A percentile compares a stretch with the other conserved stretches of the same genome.
Conservation (phyloP, 2,329 filamentous ascomycete genomes). For the Aplosporella prunicola region DNA sequence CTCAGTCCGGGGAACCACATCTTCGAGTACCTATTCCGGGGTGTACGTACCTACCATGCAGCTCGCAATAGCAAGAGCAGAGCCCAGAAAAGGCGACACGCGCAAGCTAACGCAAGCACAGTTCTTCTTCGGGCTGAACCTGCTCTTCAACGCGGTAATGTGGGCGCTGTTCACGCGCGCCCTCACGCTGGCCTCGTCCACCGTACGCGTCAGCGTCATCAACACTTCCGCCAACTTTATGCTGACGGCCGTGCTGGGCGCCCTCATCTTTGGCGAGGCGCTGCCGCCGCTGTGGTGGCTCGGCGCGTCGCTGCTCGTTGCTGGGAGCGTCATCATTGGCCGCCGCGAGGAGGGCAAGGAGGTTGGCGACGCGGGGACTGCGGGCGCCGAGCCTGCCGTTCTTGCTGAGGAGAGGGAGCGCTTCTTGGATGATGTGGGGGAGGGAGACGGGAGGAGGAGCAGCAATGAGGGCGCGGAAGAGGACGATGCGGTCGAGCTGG, state of each 20-base stretch:
- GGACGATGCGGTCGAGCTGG: conserved; percentile 21
- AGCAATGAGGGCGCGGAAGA: conserved; percentile 16
- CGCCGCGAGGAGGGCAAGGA: conserved; percentile 42
- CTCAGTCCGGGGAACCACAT: conserved; percentile 37
- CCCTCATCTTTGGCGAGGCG: conserved; percentile 60
- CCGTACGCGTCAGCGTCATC: conserved; percentile 70
- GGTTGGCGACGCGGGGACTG: conserved; percentile 12
- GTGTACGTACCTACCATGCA: conserved; percentile 34
- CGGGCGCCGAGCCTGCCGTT: not conserved
- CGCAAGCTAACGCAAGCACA: conserved; percentile 21
- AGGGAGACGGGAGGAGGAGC: not conserved
- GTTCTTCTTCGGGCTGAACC: conserved; percentile 67
- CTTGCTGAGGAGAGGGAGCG: conserved; percentile 40
- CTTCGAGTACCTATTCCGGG: conserved; percentile 43
- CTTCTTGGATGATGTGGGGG: conserved; percentile 1
- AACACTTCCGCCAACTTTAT: conserved; percentile 79
- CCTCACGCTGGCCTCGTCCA: conserved; percentile 62
- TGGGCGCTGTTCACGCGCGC: conserved; percentile 76
- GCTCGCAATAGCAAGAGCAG: too few species aligned
- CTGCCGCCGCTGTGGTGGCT: conserved; percentile 69
- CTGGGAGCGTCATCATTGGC: conserved; percentile 70
- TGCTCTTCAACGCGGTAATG: conserved; percentile 71
- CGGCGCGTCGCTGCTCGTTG: conserved; percentile 62
- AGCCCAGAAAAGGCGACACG: too few species aligned
- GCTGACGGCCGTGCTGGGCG: conserved; percentile 62